Evolutionary conservation across 75 land plant genomes (phyloP).

Genomic region (Cupressus sempervirens): DNA sequence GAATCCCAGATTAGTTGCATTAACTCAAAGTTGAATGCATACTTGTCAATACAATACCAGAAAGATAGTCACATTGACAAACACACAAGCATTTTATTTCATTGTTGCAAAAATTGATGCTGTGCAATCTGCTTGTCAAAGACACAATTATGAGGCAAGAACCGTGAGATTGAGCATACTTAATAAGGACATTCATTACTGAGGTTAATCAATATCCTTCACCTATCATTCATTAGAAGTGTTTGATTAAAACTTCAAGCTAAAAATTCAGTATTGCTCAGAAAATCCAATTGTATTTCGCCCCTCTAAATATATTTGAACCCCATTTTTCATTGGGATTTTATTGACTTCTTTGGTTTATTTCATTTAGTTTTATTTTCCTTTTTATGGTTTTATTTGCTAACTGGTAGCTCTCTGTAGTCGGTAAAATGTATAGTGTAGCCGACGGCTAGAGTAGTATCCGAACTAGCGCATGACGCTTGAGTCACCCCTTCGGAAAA

Average conservation of each 20-base stretch:
- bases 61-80: neutral
- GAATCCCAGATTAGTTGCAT: neutral
- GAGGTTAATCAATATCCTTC: neutral
- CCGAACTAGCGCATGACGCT: too few species aligned
- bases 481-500: too few species aligned
- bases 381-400: too few species aligned
- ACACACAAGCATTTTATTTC: neutral
- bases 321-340: neutral
- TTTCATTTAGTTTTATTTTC: too few species aligned
- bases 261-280: neutral
- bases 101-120: neutral
- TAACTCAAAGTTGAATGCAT: neutral
- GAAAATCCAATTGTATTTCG: neutral
- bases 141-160: neutral
- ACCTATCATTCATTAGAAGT: neutral
- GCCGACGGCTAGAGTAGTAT: too few species aligned
- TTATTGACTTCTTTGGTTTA: too few species aligned
- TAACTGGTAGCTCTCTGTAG: too few species aligned
- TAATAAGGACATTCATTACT: neutral
- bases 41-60: neutral
- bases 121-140: neutral
- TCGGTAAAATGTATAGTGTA: too few species aligned
- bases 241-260: neutral
- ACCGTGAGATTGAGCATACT: neutral
- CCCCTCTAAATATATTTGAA: neutral